Conservation (phyloP, 441 rosid species). For the Gossypium aridum region DNA sequence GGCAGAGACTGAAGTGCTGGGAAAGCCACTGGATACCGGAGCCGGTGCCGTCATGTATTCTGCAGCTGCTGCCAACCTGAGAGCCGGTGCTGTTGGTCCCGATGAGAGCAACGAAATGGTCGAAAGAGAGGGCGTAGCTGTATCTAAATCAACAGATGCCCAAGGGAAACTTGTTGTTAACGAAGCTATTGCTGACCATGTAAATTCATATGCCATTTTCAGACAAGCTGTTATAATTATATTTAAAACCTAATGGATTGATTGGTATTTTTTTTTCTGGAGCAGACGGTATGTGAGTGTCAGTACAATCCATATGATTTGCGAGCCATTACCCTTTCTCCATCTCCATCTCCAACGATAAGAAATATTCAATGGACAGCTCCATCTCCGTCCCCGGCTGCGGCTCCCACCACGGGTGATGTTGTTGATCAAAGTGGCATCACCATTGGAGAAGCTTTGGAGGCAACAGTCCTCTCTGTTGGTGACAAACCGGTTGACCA, state of each 20-base stretch:
- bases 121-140: constrained; percentile 24
- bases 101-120: constrained; percentile 17
- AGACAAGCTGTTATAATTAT: neutral
- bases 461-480: constrained; percentile 36
- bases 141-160: constrained; percentile 12
- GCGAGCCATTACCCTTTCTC: neutral
- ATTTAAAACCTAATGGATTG: neutral
- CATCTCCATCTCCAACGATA: constrained; percentile 10
- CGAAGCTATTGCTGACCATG: constrained; percentile 37
- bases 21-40: constrained; percentile 27
- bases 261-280: neutral
- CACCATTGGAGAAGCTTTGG: constrained; percentile 51
- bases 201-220: neutral
- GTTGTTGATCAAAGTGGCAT: constrained; percentile 13
- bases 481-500: constrained; percentile 49
- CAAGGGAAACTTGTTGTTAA: constrained; percentile 22
- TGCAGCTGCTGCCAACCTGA: constrained; percentile 23
- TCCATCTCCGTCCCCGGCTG: neutral
- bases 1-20: constrained; percentile 36
- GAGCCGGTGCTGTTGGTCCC: constrained; percentile 18
- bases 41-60: constrained; percentile 36
- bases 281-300: constrained; percentile 23
- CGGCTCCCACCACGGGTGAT: constrained; percentile 8
- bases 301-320: constrained; percentile 10
- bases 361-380: neutral